Conservation (phyloP, 2,329 filamentous ascomycete species). For the Zymoseptoria ardabiliae region DNA sequence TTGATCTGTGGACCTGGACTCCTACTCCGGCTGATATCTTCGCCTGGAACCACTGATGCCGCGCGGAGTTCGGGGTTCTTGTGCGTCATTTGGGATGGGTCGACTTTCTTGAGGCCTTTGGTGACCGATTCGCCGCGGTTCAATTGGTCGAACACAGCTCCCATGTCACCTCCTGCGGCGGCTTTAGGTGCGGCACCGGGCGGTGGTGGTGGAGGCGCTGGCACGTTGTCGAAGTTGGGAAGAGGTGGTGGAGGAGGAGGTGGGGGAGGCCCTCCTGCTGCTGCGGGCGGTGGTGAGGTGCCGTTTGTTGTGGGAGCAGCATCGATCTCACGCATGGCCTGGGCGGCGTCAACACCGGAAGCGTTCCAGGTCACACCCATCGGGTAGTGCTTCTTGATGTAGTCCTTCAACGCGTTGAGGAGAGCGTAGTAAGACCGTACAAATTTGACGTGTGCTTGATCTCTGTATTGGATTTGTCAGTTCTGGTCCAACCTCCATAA, state of each 20-base stretch:
- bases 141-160: conserved; percentile 83
- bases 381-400: conserved; percentile 75
- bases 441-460: conserved; percentile 76
- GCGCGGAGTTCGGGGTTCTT: conserved; percentile 87
- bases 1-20: conserved; percentile 77
- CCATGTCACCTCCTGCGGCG: conserved; percentile 53
- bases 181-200: conserved; percentile 44
- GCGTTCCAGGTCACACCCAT: conserved; percentile 82
- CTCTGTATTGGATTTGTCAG: conserved; percentile 43
- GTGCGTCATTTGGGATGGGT: conserved; percentile 94
- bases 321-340: conserved; percentile 56
- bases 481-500: background rate
- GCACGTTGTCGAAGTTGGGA: conserved; percentile 34
- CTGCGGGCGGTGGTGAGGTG: conserved; percentile 45
- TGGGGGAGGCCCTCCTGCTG: conserved; percentile 49
- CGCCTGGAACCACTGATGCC: conserved; percentile 59
- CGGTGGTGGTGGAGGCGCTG: conserved; percentile 56
- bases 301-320: conserved; percentile 27
- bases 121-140: conserved; percentile 89
- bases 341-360: conserved; percentile 63
- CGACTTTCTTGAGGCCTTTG: conserved; percentile 82
- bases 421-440: conserved; percentile 87
- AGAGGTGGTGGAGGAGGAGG: conserved; percentile 60
- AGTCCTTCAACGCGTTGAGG: conserved; percentile 74
- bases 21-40: conserved; percentile 57